These are phyloP conservation scores for Acanthamoeba healyi DNA, from an alignment of 208 protist species.

Conservation along the genomic window DNA sequence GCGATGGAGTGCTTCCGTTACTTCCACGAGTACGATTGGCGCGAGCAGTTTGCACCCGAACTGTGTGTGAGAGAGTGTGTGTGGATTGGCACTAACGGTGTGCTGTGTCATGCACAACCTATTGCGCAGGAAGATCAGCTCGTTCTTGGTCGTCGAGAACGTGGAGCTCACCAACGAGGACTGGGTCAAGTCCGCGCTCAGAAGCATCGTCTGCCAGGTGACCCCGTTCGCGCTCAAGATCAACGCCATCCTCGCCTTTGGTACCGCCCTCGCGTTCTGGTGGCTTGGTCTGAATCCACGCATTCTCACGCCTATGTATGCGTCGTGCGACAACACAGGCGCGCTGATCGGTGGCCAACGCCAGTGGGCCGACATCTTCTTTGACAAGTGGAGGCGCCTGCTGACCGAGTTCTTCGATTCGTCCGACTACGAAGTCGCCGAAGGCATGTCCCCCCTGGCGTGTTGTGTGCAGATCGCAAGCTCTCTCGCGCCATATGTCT, in stretches of 20 bases:
- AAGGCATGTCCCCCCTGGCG: not conserved
- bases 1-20: constrained; percentile 22
- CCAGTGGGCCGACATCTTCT: constrained; percentile 22
- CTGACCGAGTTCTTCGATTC: constrained; percentile 17
- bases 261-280: not conserved
- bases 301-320: not conserved
- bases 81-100: too few species aligned
- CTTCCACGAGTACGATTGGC: not conserved
- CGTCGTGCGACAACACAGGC: not conserved
- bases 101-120: not conserved
- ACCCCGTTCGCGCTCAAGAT: not conserved
- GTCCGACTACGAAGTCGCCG: constrained; percentile 14
- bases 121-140: not conserved
- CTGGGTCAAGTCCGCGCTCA: not conserved
- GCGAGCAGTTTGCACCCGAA: too few species aligned
- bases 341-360: not conserved
- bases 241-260: not conserved
- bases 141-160: not conserved
- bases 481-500: too few species aligned
- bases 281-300: too few species aligned
- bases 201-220: not conserved
- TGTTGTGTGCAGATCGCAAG: too few species aligned
- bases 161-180: not conserved
- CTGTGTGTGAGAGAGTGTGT: too few species aligned
- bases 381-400: not conserved